These are phyloP conservation scores for Backusella morwellensis DNA, from an alignment of 192 early-diverging fungal genomes.

Conservation along the genomic window DNA sequence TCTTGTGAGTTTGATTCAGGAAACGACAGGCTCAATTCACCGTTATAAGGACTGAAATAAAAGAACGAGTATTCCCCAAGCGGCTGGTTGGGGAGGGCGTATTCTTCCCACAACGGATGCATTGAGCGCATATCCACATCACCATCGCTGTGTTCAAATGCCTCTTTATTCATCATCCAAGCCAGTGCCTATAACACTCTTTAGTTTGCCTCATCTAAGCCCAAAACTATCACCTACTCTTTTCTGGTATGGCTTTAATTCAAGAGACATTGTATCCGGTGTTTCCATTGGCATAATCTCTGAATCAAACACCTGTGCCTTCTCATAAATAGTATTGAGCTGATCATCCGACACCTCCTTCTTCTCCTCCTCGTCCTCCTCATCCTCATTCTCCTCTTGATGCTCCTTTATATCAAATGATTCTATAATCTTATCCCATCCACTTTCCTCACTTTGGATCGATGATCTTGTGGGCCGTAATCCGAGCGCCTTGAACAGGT, in stretches of 20 bases:
- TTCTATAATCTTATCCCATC: conserved; percentile 6
- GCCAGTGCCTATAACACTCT: conserved; percentile 35
- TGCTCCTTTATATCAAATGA: conserved; percentile 5
- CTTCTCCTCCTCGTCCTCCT: conserved; percentile 22
- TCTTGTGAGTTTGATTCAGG: conserved; percentile 42
- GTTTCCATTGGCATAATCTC: conserved; percentile 45
- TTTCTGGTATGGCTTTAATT: conserved; percentile 48
- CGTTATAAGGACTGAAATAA: conserved; percentile 49
- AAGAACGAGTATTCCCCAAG: conserved; percentile 27
- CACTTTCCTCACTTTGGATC: neutral
- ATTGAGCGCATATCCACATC: conserved; percentile 33
- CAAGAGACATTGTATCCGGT: conserved; percentile 41
- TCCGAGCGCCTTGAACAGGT: conserved; percentile 15
- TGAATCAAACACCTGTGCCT: conserved; percentile 50
- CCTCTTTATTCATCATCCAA: conserved; percentile 54
- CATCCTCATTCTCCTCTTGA: neutral
- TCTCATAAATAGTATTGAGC: conserved; percentile 52
- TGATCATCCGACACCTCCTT: conserved; percentile 51
- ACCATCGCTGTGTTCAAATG: neutral
- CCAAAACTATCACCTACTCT: conserved; percentile 15
- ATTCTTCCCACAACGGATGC: conserved; percentile 57
- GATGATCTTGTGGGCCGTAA: conserved; percentile 23
- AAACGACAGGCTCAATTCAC: conserved; percentile 46
- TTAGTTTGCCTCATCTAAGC: neutral
- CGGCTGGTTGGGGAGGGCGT: conserved; percentile 39